Evolutionary conservation across 2,329 filamentous ascomycete species (phyloP).

Genomic region (Polytolypa hystricis): DNA sequence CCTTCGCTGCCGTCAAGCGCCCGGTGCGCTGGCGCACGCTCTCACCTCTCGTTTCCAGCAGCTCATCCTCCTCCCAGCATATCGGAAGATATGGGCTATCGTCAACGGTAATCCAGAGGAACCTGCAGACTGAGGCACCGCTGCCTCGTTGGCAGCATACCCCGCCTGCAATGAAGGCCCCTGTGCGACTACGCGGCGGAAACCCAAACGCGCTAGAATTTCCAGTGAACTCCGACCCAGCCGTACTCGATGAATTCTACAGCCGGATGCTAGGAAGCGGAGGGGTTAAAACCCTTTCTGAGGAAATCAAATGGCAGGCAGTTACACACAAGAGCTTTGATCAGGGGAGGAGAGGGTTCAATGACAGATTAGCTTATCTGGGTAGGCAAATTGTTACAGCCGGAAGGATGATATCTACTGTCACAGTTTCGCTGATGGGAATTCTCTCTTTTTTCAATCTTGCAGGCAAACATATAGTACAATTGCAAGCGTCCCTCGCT

Average conservation of each 20-base stretch:
- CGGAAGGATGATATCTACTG: no score
- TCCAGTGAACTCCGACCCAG: conserved; percentile 64
- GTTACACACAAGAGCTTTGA: conserved; percentile 98
- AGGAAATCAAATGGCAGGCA: conserved; percentile 93
- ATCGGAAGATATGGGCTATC: conserved; percentile 18
- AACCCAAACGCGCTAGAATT: conserved; percentile 33
- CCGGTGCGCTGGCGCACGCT: conserved; percentile 15
- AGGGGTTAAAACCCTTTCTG: conserved; percentile 63
- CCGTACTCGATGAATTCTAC: conserved; percentile 66
- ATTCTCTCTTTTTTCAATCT: conserved; percentile 1
- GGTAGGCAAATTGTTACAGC: conserved; percentile 54
- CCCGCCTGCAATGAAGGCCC: conserved; percentile 57
- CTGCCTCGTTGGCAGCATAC: conserved; percentile 61
- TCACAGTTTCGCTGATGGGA: conserved; percentile 7
- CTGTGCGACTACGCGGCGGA: conserved; percentile 38
- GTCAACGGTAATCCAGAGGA: conserved; percentile 16
- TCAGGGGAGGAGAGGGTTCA: conserved; percentile 85
- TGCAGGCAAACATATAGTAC: conserved; percentile 51
- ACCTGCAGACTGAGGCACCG: conserved; percentile 20
- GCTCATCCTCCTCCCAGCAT: conserved; percentile 16
- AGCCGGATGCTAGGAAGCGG: conserved; percentile 60
- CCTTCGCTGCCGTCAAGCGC: conserved; percentile 11
- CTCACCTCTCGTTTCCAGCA: conserved; percentile 14
- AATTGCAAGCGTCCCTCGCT: conserved; percentile 54
- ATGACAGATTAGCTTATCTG: conserved; percentile 80